These are phyloP conservation scores for Sporothrix globosa DNA, from an alignment of 2,329 filamentous ascomycete genomes.

Conservation along the genomic window DNA sequence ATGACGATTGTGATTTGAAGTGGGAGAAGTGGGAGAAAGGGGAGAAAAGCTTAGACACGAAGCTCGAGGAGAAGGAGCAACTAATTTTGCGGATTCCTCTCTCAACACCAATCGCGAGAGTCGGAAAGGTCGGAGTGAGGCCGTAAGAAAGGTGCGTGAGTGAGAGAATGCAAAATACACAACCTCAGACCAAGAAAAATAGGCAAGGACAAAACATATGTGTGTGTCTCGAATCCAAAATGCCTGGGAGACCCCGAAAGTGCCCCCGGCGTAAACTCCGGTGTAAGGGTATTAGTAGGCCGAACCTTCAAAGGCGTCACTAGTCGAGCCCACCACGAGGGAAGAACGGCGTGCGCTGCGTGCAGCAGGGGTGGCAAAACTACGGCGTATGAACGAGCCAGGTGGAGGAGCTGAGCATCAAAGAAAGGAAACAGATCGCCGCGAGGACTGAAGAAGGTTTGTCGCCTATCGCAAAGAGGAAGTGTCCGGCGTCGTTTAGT, in stretches of 20 bases:
- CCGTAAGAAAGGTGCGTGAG: background rate
- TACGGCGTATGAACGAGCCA: background rate
- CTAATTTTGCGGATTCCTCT: constrained; percentile 3
- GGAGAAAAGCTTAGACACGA: background rate
- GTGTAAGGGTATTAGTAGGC: background rate
- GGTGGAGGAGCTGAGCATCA: constrained; percentile 1
- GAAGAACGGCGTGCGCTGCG: background rate
- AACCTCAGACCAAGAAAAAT: background rate
- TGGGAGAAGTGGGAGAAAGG: background rate
- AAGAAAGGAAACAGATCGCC: constrained; percentile 19
- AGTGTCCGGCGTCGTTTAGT: background rate
- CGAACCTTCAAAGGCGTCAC: background rate
- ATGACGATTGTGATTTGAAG: background rate
- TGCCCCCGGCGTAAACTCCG: constrained; percentile 6
- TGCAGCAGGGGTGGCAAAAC: constrained; percentile 6
- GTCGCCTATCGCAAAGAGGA: constrained; percentile 5
- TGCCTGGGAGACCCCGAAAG: background rate
- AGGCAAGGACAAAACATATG: background rate
- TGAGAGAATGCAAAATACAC: background rate
- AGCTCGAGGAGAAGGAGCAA: background rate
- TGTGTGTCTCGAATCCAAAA: background rate
- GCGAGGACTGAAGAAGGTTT: background rate
- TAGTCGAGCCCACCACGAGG: constrained; percentile 15
- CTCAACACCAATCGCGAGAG: constrained; percentile 1
- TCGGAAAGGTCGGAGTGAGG: constrained; percentile 16